Evolutionary conservation across 139 green algal species (phyloP), one percentile per base, ranked within the genome.

Genomic region (Mychonastes homosphaera): DNA sequence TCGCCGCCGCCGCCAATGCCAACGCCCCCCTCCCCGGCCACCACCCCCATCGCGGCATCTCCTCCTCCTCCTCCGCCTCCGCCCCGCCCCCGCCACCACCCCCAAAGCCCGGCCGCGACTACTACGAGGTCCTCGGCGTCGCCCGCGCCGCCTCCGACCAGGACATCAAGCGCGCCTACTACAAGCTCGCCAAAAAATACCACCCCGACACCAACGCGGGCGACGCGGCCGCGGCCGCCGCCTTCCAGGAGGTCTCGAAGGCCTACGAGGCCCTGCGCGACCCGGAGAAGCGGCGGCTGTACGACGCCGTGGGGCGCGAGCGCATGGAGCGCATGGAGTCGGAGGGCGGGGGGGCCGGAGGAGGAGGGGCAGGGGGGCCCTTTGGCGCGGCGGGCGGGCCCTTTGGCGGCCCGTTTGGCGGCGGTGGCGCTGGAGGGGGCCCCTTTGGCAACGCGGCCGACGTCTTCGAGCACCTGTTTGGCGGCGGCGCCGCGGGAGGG

Each of bases 191-290:
- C 2, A 95, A 94, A 64, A 67, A 94, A 73, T 91, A 89, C 57
- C 88, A 96, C 64, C 88, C 88, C 33, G 88, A 95, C 58, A 88
- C 84, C 13, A 95, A 95, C 70, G 86, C 91, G 85, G 82, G 77
- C 15, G 77, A 95, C 64, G 64, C 80, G 0, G 73, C 84, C 40
- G 86, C 87, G 3, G 77, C 78, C 2, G 64, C 73, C 7, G 83
- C 82, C 53, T 96, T 95, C 48, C 84, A 94, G 56, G 88, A 95
- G 64, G 71, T 84, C 2, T 78, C 85, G 35, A 87, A 87, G 51
- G 87, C 88, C 6, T 96, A 96, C 49, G 85, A 95, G 63, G 86
- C 81, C 4, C 73, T 96, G 47, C 58, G 79, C 2, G 87, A 96
- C 57, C 70, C 81, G 0, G 74, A 94, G 30, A 93, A 94, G 63